These are phyloP conservation scores for Ogataea dorogensis DNA, from an alignment of 805 yeast genomes.

Conservation along the genomic window DNA sequence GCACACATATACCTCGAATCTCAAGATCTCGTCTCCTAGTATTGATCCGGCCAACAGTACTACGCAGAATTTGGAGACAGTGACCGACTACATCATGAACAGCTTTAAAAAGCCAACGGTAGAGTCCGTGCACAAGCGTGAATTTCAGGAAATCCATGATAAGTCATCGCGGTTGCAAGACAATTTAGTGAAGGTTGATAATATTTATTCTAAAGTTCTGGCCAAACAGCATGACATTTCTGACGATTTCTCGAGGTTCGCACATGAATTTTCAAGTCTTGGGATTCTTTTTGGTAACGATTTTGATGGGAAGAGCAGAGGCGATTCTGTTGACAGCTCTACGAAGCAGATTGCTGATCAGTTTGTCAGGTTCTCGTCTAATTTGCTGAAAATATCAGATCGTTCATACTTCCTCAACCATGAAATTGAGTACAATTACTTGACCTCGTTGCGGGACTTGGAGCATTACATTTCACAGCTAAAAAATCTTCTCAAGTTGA, in stretches of 20 bases:
- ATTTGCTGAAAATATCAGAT: constrained; percentile 38
- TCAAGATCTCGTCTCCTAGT: constrained; percentile 38
- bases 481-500: constrained; percentile 69
- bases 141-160: constrained; percentile 79
- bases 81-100: constrained; percentile 90
- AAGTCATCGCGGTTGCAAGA: constrained; percentile 82
- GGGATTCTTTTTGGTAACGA: constrained; percentile 39
- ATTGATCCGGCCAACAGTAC: constrained; percentile 22
- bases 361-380: constrained; percentile 37
- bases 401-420: constrained; percentile 34
- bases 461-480: constrained; percentile 73
- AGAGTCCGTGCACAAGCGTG: constrained; percentile 58
- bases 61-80: constrained; percentile 54
- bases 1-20: constrained; percentile 61
- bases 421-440: constrained; percentile 72
- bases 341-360: constrained; percentile 29
- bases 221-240: constrained; percentile 71
- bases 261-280: constrained; percentile 65
- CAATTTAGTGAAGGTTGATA: constrained; percentile 75
- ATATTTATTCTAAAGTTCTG: constrained; percentile 68
- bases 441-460: constrained; percentile 80
- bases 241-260: constrained; percentile 69
- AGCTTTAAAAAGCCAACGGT: constrained; percentile 77
- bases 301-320: constrained; percentile 31
- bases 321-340: constrained; percentile 22